Evolutionary conservation across 2,329 filamentous ascomycete species (phyloP).

Genomic region (Akanthomyces dipterigenus): DNA sequence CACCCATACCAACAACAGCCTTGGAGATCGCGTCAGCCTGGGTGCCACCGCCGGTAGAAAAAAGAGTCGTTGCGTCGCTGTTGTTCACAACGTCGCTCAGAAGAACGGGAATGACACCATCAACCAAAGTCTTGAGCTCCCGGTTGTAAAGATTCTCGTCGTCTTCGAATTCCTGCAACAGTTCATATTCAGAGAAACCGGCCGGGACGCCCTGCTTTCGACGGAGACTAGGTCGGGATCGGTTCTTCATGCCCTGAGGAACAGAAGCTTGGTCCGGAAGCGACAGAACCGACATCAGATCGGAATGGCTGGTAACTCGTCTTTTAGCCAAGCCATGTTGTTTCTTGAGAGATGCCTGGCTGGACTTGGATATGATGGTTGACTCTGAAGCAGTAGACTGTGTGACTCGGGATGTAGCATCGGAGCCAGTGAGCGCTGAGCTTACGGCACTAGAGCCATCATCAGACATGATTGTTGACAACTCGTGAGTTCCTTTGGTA

Average conservation of each 20-base stretch:
- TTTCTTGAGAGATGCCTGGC: slow-evolving; percentile 35
- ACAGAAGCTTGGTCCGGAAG: slow-evolving; percentile 52
- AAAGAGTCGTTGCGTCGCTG: slow-evolving; percentile 58
- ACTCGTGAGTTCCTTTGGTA: slow-evolving; percentile 47
- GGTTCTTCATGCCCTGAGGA: slow-evolving; percentile 57
- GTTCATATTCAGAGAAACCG: slow-evolving; percentile 63
- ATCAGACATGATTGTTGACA: slow-evolving; percentile 53
- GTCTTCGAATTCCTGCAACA: slow-evolving; percentile 71
- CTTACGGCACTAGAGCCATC: slow-evolving; percentile 35
- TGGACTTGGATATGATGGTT: slow-evolving; percentile 41
- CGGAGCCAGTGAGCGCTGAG: slow-evolving; percentile 30
- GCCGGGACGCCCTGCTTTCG: slow-evolving; percentile 61
- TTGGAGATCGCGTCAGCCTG: slow-evolving; percentile 62
- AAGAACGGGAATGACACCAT: slow-evolving; percentile 90
- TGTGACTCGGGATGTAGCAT: slow-evolving; percentile 40
- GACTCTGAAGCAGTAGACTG: slow-evolving; percentile 48
- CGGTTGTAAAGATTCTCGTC: slow-evolving; percentile 86
- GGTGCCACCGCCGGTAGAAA: slow-evolving; percentile 41
- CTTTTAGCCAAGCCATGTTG: slow-evolving; percentile 53
- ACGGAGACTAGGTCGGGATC: slow-evolving; percentile 71
- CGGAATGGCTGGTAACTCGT: slow-evolving; percentile 82
- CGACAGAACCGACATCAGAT: slow-evolving; percentile 88
- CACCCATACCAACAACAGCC: slow-evolving; percentile 89
- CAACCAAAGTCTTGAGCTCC: slow-evolving; percentile 86
- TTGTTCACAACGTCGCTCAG: slow-evolving; percentile 76